phyloP scores from a whole-genome alignment of 2,329 filamentous ascomycete genomes.

The Didymella keratinophila region DNA sequence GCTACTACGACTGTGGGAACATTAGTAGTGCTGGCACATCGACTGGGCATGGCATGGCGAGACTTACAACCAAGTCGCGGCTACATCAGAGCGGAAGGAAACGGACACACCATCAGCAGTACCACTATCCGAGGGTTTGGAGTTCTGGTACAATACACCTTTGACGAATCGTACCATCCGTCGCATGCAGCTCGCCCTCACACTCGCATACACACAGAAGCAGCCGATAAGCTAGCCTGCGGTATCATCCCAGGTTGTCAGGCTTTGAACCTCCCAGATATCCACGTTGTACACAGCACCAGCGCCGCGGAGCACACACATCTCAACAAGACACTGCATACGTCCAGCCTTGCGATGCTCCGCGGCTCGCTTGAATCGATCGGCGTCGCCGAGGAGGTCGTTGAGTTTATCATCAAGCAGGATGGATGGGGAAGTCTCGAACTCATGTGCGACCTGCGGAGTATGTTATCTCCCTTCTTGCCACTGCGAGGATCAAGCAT shows the following conservation, averaged over 20 bases:
- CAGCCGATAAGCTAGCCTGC: slow-evolving; percentile 9
- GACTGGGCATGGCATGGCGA: slow-evolving; percentile 9
- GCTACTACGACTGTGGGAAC: slow-evolving; percentile 9
- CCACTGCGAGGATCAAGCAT: neutral
- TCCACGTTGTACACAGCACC: neutral
- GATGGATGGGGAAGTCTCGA: neutral
- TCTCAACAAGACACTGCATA: neutral
- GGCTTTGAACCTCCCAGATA: neutral
- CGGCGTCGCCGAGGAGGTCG: neutral
- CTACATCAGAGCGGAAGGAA: slow-evolving; percentile 1
- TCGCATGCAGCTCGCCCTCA: slow-evolving; percentile 1
- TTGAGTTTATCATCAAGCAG: neutral
- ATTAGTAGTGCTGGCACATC: slow-evolving; percentile 15
- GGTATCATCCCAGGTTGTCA: slow-evolving; percentile 13
- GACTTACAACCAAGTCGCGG: slow-evolving; percentile 2
- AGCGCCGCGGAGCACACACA: neutral
- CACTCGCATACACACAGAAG: slow-evolving; percentile 8
- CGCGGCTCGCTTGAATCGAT: neutral
- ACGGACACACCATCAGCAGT: slow-evolving; percentile 5
- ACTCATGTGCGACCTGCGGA: slow-evolving; percentile 2
- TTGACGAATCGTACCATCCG: slow-evolving; percentile 3
- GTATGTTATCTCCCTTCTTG: neutral
- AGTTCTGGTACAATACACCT: slow-evolving; percentile 1
- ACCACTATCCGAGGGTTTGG: slow-evolving; percentile 1
- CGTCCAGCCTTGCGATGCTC: neutral